Base-by-base conservation (phyloP, 345 rosid genomes). In the Sapria himalayana region DNA sequence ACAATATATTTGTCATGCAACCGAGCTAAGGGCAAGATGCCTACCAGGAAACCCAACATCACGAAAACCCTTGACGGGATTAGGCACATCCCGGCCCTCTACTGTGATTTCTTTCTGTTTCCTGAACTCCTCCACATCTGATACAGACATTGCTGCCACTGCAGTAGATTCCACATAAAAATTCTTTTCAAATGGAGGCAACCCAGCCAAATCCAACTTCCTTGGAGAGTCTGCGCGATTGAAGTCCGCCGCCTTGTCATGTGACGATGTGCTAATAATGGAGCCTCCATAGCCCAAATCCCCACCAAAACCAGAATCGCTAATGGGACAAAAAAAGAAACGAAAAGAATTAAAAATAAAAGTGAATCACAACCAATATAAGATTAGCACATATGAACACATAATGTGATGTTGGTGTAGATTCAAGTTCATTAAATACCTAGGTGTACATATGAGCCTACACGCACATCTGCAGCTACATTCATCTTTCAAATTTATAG, bases 21-120 rank as follows among this genome's bases (percentile, higher is more conserved):
- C n/a, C n/a, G n/a, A n/a, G n/a, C n/a, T n/a, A n/a, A n/a, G n/a
- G n/a, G n/a, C n/a, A n/a, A n/a, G n/a, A n/a, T n/a, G n/a, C n/a
- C n/a, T 59, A 84, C 99, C 99, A 12, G 99, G 99, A 68, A 91
- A 80, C 20, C 99, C 93, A 22, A 71, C 64, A 55, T 91, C 93
- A 10, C 50, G 46, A 37, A 91, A 91, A 39, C 41, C 66, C 56
- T 77, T 80, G 41, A 91, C 81, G 22, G 99, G 99, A 56, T 77
- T 91, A 2, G 99, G 99, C 57, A 91, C 60, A 69, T 84, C 93
- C 13, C 71, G 71, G 16, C 95, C 99, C 61, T 91, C 99, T 29
- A 91, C 89, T 1, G 99, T 77, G 22, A 84, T 91, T 45, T 84
- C 95, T 48, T 81, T 73, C 29, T 41, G 52, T 45, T 19, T 63